Base-by-base conservation (phyloP, 306 rosid genomes). In the Dicorynia guianensis region DNA sequence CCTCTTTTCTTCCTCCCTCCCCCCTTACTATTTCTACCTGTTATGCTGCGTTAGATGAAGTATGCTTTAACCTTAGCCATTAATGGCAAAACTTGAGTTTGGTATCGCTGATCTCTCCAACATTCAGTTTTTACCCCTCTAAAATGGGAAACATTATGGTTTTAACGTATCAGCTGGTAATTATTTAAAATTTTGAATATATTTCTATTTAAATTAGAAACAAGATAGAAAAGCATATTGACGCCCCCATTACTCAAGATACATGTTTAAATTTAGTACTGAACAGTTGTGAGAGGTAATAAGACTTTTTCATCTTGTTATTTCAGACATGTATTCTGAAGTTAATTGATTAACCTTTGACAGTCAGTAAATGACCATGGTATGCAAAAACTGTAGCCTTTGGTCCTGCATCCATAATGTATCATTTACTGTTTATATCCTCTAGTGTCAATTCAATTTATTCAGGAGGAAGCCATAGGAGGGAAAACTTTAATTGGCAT, bases 51-150 rank as follows among this genome's bases (percentile, higher is more conserved):
- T 30, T 50, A 68, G 17, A 36, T 14, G 73, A 66, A 50, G 35
- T 67, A 20, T 34, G 74, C n/a, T 48, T 38, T 33, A n/a, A 67
- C 34, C 20, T 67, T 13, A 25, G 74, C 8, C 14, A 49, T 33
- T 48, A 20, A 25, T 25, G 30, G 30, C 30, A 25, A 25, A 25
- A 25, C 30, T 25, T 25, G 30, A 25, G 30, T 25, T 25, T 25
- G 30, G 30, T 25, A 25, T 25, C 2, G 30, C 30, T 2, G 30
- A 25, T 2, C 30, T 25, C 30, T 25, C 30, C 30, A 25, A 25
- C 30, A 25, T 25, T 25, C 30, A 2, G 30, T 25, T 25, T 25
- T 25, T 25, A 25, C 30, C 30, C 30, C 30, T 25, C 1, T 25
- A 25, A 25, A 25, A 25, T 25, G 1, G 30, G 30, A 2, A 25